Conservation (phyloP, 306 rosid genomes). For the Heteromeles arbutifolia region DNA sequence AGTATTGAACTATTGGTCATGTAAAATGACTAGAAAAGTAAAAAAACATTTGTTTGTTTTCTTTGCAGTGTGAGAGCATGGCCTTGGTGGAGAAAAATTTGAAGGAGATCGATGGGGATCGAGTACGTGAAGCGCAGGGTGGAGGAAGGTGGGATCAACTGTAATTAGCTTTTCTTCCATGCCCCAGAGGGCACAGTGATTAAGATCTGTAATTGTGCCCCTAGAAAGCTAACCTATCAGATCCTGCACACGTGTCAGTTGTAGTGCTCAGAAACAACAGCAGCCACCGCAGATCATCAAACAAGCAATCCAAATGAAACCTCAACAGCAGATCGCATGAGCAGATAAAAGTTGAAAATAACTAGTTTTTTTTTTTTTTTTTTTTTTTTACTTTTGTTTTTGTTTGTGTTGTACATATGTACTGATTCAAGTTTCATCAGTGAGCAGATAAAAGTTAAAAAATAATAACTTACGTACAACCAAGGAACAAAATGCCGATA, state of each 20-base stretch:
- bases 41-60: background rate
- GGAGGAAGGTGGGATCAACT: constrained; percentile 51
- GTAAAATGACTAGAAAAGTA: background rate
- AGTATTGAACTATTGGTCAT: background rate
- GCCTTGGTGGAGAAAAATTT: constrained; percentile 44
- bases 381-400: no score
- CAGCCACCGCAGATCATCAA: background rate
- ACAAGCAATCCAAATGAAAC: background rate
- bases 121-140: constrained; percentile 50
- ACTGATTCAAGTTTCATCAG: background rate
- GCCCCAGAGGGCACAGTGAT: constrained; percentile 75
- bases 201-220: constrained; percentile 83
- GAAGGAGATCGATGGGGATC: constrained; percentile 44
- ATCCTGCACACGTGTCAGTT: constrained; percentile 37
- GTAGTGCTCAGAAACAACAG: constrained; percentile 19
- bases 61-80: constrained; percentile 61
- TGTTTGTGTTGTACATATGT: no score
- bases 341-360: no score
- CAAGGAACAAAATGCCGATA: no score
- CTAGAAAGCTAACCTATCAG: background rate
- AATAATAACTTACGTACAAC: no score
- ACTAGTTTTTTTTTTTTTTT: no score
- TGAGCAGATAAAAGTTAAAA: background rate
- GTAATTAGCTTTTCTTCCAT: constrained; percentile 80
- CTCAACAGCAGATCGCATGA: constrained; percentile 14